Percentiles rank a stretch among this genome's conserved stretches.
Conservation (phyloP, 495 filamentous ascomycete species). For the Podospora conica region DNA sequence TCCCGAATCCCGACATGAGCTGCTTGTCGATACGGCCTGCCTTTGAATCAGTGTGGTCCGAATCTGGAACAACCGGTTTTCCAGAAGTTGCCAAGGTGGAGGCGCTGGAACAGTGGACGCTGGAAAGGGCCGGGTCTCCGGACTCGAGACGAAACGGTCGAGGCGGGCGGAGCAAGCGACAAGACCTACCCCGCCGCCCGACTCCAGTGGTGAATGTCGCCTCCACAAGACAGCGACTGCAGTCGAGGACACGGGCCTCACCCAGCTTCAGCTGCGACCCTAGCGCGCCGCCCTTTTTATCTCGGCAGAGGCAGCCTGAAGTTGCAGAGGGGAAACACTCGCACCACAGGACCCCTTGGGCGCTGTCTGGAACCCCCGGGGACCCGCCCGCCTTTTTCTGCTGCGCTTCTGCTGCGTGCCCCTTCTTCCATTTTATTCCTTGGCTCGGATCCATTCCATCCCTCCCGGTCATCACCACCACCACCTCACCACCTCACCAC, state of each 20-base stretch:
- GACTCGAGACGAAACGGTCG: slow-evolving; percentile 1
- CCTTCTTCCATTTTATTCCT: slow-evolving; percentile 8
- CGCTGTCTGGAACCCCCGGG: neutral
- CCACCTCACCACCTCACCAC: slow-evolving; percentile 1
- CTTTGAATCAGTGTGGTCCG: neutral
- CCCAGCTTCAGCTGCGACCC: slow-evolving; percentile 8
- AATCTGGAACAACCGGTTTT: neutral
- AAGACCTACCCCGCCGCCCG: neutral
- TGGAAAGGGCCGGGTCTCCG: neutral
- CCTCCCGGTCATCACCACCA: neutral
- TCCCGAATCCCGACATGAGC: no score
- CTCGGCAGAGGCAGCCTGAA: neutral
- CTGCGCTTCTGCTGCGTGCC: neutral
- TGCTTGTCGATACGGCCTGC: neutral
- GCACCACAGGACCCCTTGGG: neutral
- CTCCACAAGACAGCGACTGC: neutral
- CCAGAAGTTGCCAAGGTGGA: neutral
- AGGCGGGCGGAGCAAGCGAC: neutral
- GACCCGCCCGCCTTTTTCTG: neutral
- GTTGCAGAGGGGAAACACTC: neutral
- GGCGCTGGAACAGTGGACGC: neutral
- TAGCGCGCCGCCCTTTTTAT: slow-evolving; percentile 7
- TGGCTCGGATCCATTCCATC: slow-evolving; percentile 5
- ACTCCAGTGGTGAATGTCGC: neutral
- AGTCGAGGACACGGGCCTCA: slow-evolving; percentile 5